Conservation (phyloP, 768 basidiomycete genomes). For the Crucibulum laeve region DNA sequence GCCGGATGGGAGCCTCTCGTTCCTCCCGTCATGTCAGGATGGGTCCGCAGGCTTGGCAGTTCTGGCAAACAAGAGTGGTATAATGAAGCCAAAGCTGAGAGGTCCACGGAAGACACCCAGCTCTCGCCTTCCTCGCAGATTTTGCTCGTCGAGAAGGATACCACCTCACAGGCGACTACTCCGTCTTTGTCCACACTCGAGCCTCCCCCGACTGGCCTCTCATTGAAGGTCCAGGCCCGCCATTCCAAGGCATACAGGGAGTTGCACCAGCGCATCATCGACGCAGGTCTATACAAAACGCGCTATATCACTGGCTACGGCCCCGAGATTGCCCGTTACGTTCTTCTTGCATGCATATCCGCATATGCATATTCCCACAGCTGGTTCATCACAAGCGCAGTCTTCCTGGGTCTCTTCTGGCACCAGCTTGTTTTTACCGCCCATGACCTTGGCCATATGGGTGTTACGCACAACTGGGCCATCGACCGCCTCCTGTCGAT, state of each 20-base stretch:
- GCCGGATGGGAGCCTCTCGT: conserved; percentile 71
- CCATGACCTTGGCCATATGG: conserved; percentile 95
- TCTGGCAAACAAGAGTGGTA: conserved; percentile 51
- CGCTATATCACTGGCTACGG: conserved; percentile 87
- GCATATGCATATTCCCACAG: conserved; percentile 54
- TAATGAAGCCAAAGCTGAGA: conserved; percentile 51
- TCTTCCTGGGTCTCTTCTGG: conserved; percentile 86
- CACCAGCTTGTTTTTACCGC: conserved; percentile 91
- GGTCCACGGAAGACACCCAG: conserved; percentile 22
- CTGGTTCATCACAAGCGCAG: conserved; percentile 72
- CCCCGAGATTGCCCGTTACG: conserved; percentile 80
- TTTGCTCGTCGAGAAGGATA: conserved; percentile 52
- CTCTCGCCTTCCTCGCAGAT: conserved; percentile 44
- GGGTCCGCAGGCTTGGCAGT: conserved; percentile 49
- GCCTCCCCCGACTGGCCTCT: conserved; percentile 50
- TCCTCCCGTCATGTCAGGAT: conserved; percentile 84
- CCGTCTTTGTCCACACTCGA: conserved; percentile 45
- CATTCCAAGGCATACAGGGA: conserved; percentile 78
- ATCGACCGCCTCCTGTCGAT: conserved; percentile 78
- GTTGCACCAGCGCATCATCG: conserved; percentile 68
- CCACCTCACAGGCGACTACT: conserved; percentile 13
- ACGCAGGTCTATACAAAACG: conserved; percentile 82
- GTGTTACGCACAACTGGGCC: conserved; percentile 85
- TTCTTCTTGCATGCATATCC: conserved; percentile 54
- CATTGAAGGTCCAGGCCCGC: conserved; percentile 51